Evolutionary conservation across 768 basidiomycete species (phyloP).

Genomic region (Pholiota conissans): DNA sequence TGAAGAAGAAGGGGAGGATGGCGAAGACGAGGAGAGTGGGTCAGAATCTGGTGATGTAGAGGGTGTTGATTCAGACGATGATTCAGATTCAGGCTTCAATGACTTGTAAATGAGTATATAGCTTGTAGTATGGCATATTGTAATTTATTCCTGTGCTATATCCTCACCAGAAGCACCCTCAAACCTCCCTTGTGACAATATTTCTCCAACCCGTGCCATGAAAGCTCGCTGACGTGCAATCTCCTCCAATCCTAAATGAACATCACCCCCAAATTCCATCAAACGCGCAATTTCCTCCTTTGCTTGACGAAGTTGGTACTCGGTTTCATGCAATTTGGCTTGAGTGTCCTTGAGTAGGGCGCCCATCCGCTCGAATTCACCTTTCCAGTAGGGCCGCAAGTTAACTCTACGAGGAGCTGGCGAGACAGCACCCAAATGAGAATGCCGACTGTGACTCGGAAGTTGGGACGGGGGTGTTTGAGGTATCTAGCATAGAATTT

Average conservation of each 20-base stretch:
- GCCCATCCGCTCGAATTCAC: background rate
- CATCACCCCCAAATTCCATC: background rate
- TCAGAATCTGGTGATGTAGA: background rate
- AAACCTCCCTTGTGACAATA: background rate
- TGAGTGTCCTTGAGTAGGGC: background rate
- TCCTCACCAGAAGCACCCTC: background rate
- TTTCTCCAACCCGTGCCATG: background rate
- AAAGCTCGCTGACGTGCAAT: background rate
- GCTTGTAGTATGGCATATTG: too few species aligned
- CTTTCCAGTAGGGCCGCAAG: background rate
- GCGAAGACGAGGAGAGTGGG: background rate
- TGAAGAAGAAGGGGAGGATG: slow-evolving; percentile 16
- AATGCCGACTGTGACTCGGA: background rate
- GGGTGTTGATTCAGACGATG: background rate
- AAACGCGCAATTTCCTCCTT: background rate
- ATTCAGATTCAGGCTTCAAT: background rate
- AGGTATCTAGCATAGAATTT: too few species aligned
- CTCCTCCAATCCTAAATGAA: background rate
- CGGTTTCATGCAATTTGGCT: background rate
- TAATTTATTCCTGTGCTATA: too few species aligned
- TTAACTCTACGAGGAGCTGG: background rate
- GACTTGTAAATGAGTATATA: too few species aligned
- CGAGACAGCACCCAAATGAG: too few species aligned
- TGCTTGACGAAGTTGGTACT: background rate
- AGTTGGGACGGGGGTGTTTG: background rate